These are phyloP conservation scores for Candida broadrunensis DNA, from an alignment of 805 yeast genomes.

Conservation along the genomic window DNA sequence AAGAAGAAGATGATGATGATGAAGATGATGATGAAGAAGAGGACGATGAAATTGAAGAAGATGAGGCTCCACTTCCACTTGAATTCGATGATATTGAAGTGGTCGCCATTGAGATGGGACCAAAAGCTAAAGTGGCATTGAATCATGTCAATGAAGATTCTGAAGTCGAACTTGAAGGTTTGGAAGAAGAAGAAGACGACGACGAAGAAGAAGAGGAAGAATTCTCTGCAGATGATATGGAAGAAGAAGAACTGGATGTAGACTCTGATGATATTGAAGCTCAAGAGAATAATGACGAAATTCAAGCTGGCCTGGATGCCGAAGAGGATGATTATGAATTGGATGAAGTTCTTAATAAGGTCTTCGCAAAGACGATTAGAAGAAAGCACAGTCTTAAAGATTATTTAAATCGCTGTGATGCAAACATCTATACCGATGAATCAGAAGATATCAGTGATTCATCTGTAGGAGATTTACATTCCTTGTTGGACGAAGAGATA, in stretches of 20 bases:
- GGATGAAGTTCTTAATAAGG: background rate
- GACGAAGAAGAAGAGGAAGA: constrained; percentile 3
- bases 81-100: background rate
- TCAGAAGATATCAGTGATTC: no score
- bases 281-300: constrained; percentile 4
- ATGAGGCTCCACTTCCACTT: background rate
- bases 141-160: no score
- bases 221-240: constrained; percentile 2
- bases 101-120: background rate
- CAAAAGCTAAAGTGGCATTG: no score
- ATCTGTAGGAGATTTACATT: no score
- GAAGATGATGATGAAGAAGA: background rate
- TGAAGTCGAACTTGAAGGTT: background rate
- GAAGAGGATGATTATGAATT: constrained; percentile 1
- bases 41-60: background rate
- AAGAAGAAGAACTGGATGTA: background rate
- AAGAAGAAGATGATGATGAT: background rate
- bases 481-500: no score
- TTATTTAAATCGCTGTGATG: background rate
- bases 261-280: background rate
- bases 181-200: constrained; percentile 5
- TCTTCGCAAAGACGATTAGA: background rate
- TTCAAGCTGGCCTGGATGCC: background rate
- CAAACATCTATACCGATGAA: no score
- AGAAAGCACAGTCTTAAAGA: background rate